Evolutionary conservation across 148 eudicot genomes (phyloP), one percentile per base, ranked within the genome.

Genomic region (Arctostaphylos glauca): DNA sequence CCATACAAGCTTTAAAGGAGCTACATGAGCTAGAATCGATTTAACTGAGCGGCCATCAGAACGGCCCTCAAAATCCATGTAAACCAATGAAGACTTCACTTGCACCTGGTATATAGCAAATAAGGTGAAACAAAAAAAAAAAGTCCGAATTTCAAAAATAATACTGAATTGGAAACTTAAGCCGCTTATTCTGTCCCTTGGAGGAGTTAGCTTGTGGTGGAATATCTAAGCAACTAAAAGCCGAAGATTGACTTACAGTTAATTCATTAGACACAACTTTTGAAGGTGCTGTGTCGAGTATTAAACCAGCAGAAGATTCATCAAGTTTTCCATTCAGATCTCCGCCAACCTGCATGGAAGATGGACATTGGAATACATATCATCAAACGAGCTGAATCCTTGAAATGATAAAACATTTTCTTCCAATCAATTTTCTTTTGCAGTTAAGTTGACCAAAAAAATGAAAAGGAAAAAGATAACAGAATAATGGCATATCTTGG

Each of bases 21-120:
- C 92, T 82, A 96, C 98, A 77, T 92, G 97, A 48, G 92, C 89
- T 60, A 93, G 91, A 86, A 94, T 93, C 70, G 95, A 92, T 86
- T 94, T 93, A 47, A 96, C 90, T 75, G 98, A 96, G 71, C 94
- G 93, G 85, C 99, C 97, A 89, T 94, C 99, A 84, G 99, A 93
- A 78, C 94, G 96, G 44, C 97, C 99, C 87, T 94, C 99, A 83
- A 91, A 93, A 87, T 94, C 99, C 97, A 93, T 90, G 90, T 93
- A 96, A 76, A 89, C 77, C 86, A 94, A 85, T 3, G 93, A 89
- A 86, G 94, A 92, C 86, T 91, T 93, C 84, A 93, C 98, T 89
- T 92, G 92, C 58, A 93, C 97, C 98, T 94, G 92, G 81, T 23
- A 79, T 60, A 77, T 21, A 78, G 71, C 60, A 50, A 18, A 68